Percentiles rank a stretch among this genome's conserved stretches.
Evolutionary conservation across 768 basidiomycete species (phyloP).

Genomic region (Baorangia bicolor): DNA sequence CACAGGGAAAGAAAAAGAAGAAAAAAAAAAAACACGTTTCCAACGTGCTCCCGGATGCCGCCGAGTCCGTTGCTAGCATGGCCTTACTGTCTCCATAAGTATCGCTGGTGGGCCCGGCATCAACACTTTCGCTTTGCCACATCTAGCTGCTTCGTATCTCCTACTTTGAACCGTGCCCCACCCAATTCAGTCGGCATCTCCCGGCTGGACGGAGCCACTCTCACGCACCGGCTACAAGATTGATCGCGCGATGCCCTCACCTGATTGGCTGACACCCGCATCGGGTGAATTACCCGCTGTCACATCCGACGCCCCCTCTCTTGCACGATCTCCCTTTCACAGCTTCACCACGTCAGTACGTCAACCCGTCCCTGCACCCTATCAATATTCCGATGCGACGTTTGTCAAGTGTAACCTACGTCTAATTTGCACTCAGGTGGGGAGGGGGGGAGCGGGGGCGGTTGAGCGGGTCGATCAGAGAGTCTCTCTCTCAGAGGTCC

Average conservation of each 20-base stretch:
- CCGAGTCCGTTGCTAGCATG: constrained; percentile 17
- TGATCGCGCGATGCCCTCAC: constrained; percentile 18
- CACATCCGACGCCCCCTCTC: background rate
- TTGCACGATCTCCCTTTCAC: constrained; percentile 5
- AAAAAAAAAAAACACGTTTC: constrained; percentile 6
- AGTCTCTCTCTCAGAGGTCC: background rate
- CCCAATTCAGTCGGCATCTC: constrained; percentile 30
- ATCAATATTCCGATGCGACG: constrained; percentile 7
- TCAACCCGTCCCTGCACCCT: background rate
- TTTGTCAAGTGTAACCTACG: constrained; percentile 10
- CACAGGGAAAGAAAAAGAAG: background rate
- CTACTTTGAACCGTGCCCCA: constrained; percentile 15
- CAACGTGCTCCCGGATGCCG: constrained; percentile 2
- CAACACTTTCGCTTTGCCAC: constrained; percentile 9
- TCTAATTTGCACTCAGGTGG: constrained; percentile 6
- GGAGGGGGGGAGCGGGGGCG: background rate
- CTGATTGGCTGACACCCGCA: constrained; percentile 13
- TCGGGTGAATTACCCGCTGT: constrained; percentile 10
- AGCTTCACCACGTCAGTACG: constrained; percentile 13
- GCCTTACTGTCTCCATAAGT: constrained; percentile 17
- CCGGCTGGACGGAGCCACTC: constrained; percentile 17
- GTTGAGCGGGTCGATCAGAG: constrained; percentile 13
- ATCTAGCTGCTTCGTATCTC: constrained; percentile 23
- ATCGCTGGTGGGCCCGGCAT: background rate
- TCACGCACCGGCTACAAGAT: constrained; percentile 32